phyloP scores from a whole-genome alignment of 257 asterid species.

The Craterostigma plantagineum region DNA sequence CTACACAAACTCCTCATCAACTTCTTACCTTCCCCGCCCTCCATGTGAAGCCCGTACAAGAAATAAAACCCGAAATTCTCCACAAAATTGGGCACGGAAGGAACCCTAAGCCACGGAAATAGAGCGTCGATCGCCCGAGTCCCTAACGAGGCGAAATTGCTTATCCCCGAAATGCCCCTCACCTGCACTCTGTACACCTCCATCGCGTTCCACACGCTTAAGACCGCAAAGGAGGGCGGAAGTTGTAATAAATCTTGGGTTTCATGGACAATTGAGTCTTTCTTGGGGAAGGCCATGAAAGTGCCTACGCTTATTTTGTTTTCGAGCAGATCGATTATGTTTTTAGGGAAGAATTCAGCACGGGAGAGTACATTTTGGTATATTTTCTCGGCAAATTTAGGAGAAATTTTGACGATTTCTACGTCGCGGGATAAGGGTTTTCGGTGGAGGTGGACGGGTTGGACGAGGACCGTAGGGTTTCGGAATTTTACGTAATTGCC shows the following conservation, averaged over 20 bases:
- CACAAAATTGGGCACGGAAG: constrained; percentile 53
- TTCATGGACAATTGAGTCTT: constrained; percentile 28
- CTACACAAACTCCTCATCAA: constrained; percentile 41
- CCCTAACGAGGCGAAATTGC: constrained; percentile 34
- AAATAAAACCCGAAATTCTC: constrained; percentile 49
- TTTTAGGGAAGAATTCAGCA: constrained; percentile 54
- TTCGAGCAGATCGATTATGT: constrained; percentile 26
- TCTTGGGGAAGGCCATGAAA: constrained; percentile 49
- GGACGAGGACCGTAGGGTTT: constrained; percentile 54
- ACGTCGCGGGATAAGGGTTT: constrained; percentile 27
- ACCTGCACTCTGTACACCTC: constrained; percentile 47
- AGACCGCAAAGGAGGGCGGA: constrained; percentile 39
- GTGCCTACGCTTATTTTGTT: constrained; percentile 59
- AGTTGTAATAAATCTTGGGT: constrained; percentile 8
- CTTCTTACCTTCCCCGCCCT: constrained; percentile 26
- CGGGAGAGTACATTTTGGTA: constrained; percentile 28
- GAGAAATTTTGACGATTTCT: constrained; percentile 21
- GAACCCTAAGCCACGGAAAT: constrained; percentile 56
- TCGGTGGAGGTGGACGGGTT: constrained; percentile 57
- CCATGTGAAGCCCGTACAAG: constrained; percentile 54
- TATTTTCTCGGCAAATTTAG: constrained; percentile 15
- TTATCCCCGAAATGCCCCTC: constrained; percentile 46
- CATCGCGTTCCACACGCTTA: constrained; percentile 61
- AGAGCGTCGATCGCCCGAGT: constrained; percentile 43
- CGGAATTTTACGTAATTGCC: constrained; percentile 47